Percentiles rank a stretch among this genome's conserved stretches.
phyloP scores from a whole-genome alignment of 1,284 basidiomycete genomes.

The Rhizoctonia solani region DNA sequence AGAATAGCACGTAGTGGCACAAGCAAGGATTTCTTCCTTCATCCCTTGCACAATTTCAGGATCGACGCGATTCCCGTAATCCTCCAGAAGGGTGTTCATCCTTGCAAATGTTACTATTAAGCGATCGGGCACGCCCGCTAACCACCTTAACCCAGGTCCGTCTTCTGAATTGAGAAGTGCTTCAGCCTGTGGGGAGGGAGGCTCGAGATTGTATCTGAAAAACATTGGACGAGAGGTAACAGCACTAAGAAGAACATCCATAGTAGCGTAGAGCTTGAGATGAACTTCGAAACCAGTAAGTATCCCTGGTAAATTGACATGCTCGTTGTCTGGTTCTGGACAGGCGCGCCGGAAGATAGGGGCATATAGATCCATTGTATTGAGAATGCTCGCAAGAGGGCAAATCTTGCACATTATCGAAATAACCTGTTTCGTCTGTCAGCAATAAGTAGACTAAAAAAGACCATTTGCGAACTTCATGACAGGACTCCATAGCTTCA shows the following conservation, averaged over 20 bases:
- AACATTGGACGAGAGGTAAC: neutral
- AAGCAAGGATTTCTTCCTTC: neutral
- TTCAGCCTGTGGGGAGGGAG: neutral
- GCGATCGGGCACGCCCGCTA: conserved; percentile 2
- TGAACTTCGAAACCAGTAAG: neutral
- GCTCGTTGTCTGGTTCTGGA: too few species aligned
- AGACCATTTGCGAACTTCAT: too few species aligned
- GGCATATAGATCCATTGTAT: neutral
- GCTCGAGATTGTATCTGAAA: too few species aligned
- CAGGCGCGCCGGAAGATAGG: too few species aligned
- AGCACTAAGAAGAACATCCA: conserved; percentile 8
- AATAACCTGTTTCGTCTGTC: too few species aligned
- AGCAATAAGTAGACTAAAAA: too few species aligned
- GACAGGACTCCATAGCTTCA: too few species aligned
- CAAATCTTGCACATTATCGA: too few species aligned
- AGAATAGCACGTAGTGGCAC: neutral
- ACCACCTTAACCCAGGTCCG: neutral
- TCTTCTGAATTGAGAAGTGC: neutral
- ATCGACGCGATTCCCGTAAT: neutral
- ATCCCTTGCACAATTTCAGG: neutral
- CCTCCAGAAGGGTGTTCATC: conserved; percentile 5
- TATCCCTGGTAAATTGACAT: neutral
- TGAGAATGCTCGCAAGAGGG: neutral
- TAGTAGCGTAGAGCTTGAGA: neutral
- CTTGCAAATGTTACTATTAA: conserved; percentile 2